A percentile compares a stretch with the other conserved stretches of the same genome.
Evolutionary conservation across 257 asterid genomes (phyloP).

Genomic region (Scutellaria minor): DNA sequence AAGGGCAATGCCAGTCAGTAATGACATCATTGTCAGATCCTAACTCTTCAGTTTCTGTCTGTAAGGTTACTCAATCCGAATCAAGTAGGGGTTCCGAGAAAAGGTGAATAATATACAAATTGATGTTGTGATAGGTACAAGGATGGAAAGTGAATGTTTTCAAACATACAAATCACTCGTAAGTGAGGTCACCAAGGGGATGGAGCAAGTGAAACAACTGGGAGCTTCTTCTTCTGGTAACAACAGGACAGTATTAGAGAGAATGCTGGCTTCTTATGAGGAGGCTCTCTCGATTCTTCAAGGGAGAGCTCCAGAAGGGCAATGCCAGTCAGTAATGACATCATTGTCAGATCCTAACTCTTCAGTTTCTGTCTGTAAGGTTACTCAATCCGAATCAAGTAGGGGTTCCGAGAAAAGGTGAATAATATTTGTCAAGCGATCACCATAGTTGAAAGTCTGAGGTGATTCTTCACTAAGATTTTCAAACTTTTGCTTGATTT

Average conservation of each 20-base stretch:
- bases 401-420: conserved; percentile 4
- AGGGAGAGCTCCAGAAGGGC: conserved; percentile 28
- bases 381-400: conserved; percentile 6
- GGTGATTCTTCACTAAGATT: conserved; percentile 19
- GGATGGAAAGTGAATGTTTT: conserved; percentile 31
- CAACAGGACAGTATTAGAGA: conserved; percentile 21
- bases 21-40: conserved; percentile 14
- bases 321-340: neutral
- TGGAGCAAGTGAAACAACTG: conserved; percentile 36
- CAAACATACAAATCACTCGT: conserved; percentile 6
- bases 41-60: neutral
- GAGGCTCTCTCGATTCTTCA: conserved; percentile 37
- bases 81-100: neutral
- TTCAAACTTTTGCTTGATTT: conserved; percentile 23
- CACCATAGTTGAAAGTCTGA: neutral
- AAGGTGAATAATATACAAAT: no score
- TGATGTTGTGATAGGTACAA: conserved; percentile 5
- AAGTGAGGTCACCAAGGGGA: conserved; percentile 35
- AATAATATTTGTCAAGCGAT: neutral
- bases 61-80: neutral
- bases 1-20: conserved; percentile 20
- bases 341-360: conserved; percentile 21
- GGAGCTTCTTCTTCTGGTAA: conserved; percentile 22
- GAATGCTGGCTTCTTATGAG: conserved; percentile 36
- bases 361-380: neutral